These are phyloP conservation scores for Clavulina sp. DNA, from an alignment of 768 basidiomycete genomes.

Conservation along the genomic window DNA sequence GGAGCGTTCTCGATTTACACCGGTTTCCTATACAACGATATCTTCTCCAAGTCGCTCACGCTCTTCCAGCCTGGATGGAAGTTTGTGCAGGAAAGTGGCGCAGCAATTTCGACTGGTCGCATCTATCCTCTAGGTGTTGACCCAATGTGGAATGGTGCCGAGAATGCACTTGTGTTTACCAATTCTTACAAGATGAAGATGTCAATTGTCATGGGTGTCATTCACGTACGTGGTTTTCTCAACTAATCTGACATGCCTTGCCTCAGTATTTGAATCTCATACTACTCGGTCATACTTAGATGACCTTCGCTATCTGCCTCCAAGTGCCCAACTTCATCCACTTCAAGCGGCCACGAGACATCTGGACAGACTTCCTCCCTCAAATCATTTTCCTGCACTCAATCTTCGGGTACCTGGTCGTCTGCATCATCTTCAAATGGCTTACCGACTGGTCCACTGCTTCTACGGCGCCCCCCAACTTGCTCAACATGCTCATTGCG, in stretches of 20 bases:
- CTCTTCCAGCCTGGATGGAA: constrained; percentile 81
- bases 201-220: constrained; percentile 90
- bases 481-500: constrained; percentile 87
- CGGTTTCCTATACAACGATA: constrained; percentile 95
- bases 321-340: constrained; percentile 91
- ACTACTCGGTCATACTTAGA: constrained; percentile 30
- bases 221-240: constrained; percentile 47
- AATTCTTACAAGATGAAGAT: constrained; percentile 99
- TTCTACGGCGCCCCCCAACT: constrained; percentile 56
- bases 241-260: too few species aligned
- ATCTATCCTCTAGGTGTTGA: constrained; percentile 92
- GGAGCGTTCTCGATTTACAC: constrained; percentile 94
- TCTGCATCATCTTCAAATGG: constrained; percentile 98
- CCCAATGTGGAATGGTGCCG: constrained; percentile 85
- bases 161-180: constrained; percentile 81
- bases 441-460: constrained; percentile 72
- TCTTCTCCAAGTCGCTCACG: constrained; percentile 85
- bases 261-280: too few species aligned
- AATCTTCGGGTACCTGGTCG: constrained; percentile 89
- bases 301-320: constrained; percentile 95
- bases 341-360: constrained; percentile 73
- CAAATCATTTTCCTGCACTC: constrained; percentile 96
- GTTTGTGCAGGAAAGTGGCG: constrained; percentile 32
- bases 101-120: constrained; percentile 40
- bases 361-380: constrained; percentile 91